phyloP scores from a whole-genome alignment of 306 rosid species.

The Fragaria vesca region DNA sequence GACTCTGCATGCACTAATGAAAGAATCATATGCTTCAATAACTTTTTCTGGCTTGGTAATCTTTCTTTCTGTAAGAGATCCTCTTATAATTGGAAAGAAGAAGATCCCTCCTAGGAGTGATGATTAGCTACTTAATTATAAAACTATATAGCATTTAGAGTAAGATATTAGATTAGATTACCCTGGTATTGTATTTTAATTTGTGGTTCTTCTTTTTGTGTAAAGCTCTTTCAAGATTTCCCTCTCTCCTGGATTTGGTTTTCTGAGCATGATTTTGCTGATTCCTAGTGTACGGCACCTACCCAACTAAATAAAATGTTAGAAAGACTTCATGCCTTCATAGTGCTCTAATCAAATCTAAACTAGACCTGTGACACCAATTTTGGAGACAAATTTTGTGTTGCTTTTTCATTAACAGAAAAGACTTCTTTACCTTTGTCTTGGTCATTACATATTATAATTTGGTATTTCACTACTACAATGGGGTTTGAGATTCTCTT shows the following conservation, averaged over 20 bases:
- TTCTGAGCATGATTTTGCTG: conserved; percentile 33
- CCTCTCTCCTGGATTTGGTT: conserved; percentile 30
- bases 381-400: conserved; percentile 23
- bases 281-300: conserved; percentile 57
- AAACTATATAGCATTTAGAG: conserved; percentile 22
- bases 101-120: conserved; percentile 32
- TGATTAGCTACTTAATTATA: conserved; percentile 30
- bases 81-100: conserved; percentile 19
- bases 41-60: not conserved
- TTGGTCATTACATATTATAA: conserved; percentile 18
- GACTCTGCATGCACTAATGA: conserved; percentile 36
- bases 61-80: conserved; percentile 20
- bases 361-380: conserved; percentile 26
- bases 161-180: conserved; percentile 48
- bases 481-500: conserved; percentile 33
- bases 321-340: conserved; percentile 4
- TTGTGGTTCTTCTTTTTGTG: conserved; percentile 10
- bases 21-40: conserved; percentile 35
- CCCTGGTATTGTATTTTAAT: conserved; percentile 8
- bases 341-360: conserved; percentile 18
- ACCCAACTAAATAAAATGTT: conserved; percentile 19
- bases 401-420: conserved; percentile 25
- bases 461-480: conserved; percentile 8
- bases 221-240: not conserved
- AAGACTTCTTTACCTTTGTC: conserved; percentile 27